These are phyloP conservation scores for Serendipita sp. DNA, from an alignment of 768 basidiomycete genomes.

Conservation along the genomic window DNA sequence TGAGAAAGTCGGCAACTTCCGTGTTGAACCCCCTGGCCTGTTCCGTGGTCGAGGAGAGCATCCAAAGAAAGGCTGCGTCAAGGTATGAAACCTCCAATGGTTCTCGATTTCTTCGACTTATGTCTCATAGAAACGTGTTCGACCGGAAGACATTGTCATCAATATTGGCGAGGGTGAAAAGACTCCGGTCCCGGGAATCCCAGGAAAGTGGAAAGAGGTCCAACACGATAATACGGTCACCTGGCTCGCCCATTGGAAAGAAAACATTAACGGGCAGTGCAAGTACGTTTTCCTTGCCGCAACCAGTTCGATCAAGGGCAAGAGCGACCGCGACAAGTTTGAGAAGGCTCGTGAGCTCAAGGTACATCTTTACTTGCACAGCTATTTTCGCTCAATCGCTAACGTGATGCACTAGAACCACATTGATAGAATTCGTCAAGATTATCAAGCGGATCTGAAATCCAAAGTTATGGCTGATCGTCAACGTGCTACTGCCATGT, in stretches of 20 bases:
- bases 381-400: background rate
- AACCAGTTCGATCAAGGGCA: constrained; percentile 94
- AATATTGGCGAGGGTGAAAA: constrained; percentile 72
- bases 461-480: constrained; percentile 87
- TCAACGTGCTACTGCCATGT: constrained; percentile 97
- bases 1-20: constrained; percentile 97
- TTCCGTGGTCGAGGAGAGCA: constrained; percentile 98
- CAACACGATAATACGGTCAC: constrained; percentile 92
- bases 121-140: constrained; percentile 51
- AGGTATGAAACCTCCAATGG: constrained; percentile 33
- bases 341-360: constrained; percentile 95
- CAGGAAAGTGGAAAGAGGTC: constrained; percentile 80
- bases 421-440: constrained; percentile 77
- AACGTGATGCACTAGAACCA: constrained; percentile 39
- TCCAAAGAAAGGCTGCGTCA: constrained; percentile 89
- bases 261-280: constrained; percentile 88
- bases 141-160: constrained; percentile 88
- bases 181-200: constrained; percentile 75
- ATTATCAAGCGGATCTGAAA: constrained; percentile 72
- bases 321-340: constrained; percentile 94
- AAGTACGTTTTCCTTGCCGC: constrained; percentile 98
- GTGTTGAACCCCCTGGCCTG: constrained; percentile 94
- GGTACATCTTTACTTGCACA: constrained; percentile 26
- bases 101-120: background rate
- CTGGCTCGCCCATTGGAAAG: constrained; percentile 98